A percentile compares a stretch with the other conserved stretches of the same genome.
These are phyloP conservation scores for Globisporangium polare DNA, from an alignment of 352 stramenopile genomes.

Conservation along the genomic window DNA sequence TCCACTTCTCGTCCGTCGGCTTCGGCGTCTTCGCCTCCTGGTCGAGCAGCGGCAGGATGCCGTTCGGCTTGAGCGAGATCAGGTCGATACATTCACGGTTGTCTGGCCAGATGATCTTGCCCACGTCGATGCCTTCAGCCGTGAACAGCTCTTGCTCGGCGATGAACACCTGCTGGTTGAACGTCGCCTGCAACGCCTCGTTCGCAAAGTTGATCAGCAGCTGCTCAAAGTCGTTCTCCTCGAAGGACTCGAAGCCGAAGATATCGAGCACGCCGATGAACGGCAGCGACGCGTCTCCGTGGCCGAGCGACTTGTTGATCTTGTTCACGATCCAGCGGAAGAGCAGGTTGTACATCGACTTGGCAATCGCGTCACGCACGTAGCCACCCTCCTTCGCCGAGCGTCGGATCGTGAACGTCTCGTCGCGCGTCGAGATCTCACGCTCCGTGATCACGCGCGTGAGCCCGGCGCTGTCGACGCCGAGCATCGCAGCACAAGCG, in stretches of 20 bases:
- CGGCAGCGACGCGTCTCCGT: constrained; percentile 56
- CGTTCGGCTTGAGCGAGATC: constrained; percentile 76
- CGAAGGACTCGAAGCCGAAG: constrained; percentile 97
- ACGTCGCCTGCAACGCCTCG: constrained; percentile 84
- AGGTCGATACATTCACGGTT: constrained; percentile 86
- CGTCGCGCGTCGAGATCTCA: constrained; percentile 72
- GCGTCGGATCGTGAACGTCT: constrained; percentile 79
- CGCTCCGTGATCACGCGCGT: constrained; percentile 76
- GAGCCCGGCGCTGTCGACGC: constrained; percentile 61
- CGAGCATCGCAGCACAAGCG: constrained; percentile 60
- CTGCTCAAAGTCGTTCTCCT: constrained; percentile 91
- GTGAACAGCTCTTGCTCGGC: constrained; percentile 80
- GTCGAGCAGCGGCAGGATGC: constrained; percentile 76
- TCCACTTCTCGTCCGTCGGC: constrained; percentile 85
- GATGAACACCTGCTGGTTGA: constrained; percentile 90
- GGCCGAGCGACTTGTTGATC: constrained; percentile 81
- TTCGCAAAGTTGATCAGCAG: constrained; percentile 90
- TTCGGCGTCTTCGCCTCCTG: constrained; percentile 80
- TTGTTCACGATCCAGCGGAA: constrained; percentile 85
- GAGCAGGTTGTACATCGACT: constrained; percentile 90
- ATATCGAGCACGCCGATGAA: constrained; percentile 97
- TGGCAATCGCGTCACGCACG: constrained; percentile 90
- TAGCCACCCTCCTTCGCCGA: constrained; percentile 80
- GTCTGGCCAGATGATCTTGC: constrained; percentile 81
- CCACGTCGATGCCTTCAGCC: constrained; percentile 77